A percentile compares a stretch with the other conserved stretches of the same genome.
These are phyloP conservation scores for Vanrija sp. DNA, from an alignment of 1,284 basidiomycete species.

Conservation along the genomic window DNA sequence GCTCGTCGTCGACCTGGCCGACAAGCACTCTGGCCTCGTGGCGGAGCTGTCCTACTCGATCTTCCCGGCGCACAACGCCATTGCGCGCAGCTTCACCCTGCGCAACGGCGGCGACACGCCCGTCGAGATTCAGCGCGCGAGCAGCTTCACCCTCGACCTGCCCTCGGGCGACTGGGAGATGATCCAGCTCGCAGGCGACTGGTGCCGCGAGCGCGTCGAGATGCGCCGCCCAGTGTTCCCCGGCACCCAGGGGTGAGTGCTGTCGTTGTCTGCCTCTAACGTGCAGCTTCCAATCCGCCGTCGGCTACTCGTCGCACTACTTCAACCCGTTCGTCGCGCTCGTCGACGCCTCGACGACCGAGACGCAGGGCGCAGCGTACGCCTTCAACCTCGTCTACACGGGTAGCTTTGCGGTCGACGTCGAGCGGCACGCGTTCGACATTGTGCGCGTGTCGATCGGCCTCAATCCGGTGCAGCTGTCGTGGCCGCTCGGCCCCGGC, in stretches of 20 bases:
- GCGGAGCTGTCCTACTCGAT: constrained; percentile 24
- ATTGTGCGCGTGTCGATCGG: constrained; percentile 24
- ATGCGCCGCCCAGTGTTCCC: constrained; percentile 17
- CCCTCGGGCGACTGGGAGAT: constrained; percentile 23
- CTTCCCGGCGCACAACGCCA: constrained; percentile 18
- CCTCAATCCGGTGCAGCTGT: constrained; percentile 31
- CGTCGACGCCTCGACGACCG: constrained; percentile 19
- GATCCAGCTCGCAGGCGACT: constrained; percentile 28
- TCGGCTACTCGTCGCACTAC: constrained; percentile 32
- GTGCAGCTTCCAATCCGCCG: constrained; percentile 22
- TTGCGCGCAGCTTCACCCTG: constrained; percentile 17
- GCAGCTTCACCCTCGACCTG: constrained; percentile 25
- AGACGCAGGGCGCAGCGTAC: constrained; percentile 21
- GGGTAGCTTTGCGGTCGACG: constrained; percentile 22
- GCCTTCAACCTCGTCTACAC: constrained; percentile 31
- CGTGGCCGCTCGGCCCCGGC: constrained; percentile 21
- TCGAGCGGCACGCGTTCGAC: constrained; percentile 21
- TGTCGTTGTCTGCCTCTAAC: not conserved
- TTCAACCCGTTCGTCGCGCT: constrained; percentile 34
- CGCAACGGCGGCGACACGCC: constrained; percentile 17
- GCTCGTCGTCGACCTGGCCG: constrained; percentile 20
- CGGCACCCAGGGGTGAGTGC: constrained; percentile 29
- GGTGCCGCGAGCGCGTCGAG: constrained; percentile 23
- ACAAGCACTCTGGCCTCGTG: constrained; percentile 10
- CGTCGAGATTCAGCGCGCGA: constrained; percentile 20